These are phyloP conservation scores for Phylloporus arenicola DNA, from an alignment of 768 basidiomycete species.

Conservation along the genomic window DNA sequence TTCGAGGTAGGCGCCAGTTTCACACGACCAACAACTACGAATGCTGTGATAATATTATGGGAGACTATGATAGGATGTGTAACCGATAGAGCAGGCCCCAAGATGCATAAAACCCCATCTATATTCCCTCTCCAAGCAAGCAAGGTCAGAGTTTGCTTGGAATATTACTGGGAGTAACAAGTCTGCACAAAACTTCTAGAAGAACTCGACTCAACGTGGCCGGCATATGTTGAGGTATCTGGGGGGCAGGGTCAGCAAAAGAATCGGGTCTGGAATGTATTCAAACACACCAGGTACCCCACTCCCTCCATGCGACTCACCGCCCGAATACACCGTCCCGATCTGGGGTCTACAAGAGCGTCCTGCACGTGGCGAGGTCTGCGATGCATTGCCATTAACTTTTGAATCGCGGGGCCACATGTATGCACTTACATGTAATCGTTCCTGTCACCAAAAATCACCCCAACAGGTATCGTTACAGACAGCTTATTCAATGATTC, in stretches of 20 bases:
- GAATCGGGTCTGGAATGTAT: too few relatives aligned
- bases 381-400: background rate
- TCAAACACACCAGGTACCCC: conserved; percentile 31
- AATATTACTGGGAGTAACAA: background rate
- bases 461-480: conserved; percentile 40
- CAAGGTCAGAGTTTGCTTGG: conserved; percentile 15
- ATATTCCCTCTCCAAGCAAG: background rate
- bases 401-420: background rate
- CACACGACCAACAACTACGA: background rate
- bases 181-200: conserved; percentile 18
- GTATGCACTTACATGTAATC: conserved; percentile 46
- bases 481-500: conserved; percentile 40
- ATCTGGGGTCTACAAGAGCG: conserved; percentile 23
- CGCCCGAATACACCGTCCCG: conserved; percentile 20
- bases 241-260: background rate
- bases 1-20: background rate
- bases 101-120: background rate
- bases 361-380: conserved; percentile 32
- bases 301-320: conserved; percentile 22
- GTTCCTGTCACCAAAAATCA: conserved; percentile 45
- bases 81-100: background rate
- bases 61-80: background rate
- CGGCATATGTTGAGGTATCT: conserved; percentile 28
- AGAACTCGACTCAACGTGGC: conserved; percentile 22
- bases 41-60: background rate